phyloP scores from a whole-genome alignment of 1,139 yeast genomes.

The Debaryomyces robertsiae region DNA sequence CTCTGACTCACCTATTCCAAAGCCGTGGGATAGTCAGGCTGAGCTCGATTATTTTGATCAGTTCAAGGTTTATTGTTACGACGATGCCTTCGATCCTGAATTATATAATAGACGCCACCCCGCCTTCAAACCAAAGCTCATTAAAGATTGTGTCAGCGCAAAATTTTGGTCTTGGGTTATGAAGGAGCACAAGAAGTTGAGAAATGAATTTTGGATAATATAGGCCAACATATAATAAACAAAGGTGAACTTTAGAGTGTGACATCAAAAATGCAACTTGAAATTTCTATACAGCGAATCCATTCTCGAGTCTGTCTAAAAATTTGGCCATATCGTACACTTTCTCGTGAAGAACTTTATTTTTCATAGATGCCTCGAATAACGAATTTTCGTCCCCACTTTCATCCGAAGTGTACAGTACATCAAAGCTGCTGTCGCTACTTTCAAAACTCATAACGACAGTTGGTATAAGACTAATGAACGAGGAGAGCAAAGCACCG shows the following conservation, averaged over 20 bases:
- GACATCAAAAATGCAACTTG: background rate
- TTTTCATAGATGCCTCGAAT: conserved; percentile 29
- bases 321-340: conserved; percentile 32
- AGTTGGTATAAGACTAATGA: conserved; percentile 14
- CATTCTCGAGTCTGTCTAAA: conserved; percentile 25
- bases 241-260: no score
- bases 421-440: conserved; percentile 17
- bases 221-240: background rate
- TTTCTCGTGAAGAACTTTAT: conserved; percentile 25
- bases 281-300: conserved; percentile 20
- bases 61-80: conserved; percentile 29
- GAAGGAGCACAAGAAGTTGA: conserved; percentile 16
- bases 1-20: conserved; percentile 50
- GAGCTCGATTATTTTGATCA: conserved; percentile 26
- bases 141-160: conserved; percentile 39
- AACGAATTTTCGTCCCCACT: conserved; percentile 24
- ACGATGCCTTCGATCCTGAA: conserved; percentile 18
- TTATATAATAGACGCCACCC: conserved; percentile 25
- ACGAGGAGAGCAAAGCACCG: conserved; percentile 2
- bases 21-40: conserved; percentile 44
- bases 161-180: conserved; percentile 35
- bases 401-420: conserved; percentile 17
- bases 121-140: conserved; percentile 29
- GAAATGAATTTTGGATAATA: background rate
- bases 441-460: conserved; percentile 13